A percentile compares a stretch with the other conserved stretches of the same genome.
phyloP scores from a whole-genome alignment of 371 early-diverging fungal genomes.

The Lichtheimia ornata region DNA sequence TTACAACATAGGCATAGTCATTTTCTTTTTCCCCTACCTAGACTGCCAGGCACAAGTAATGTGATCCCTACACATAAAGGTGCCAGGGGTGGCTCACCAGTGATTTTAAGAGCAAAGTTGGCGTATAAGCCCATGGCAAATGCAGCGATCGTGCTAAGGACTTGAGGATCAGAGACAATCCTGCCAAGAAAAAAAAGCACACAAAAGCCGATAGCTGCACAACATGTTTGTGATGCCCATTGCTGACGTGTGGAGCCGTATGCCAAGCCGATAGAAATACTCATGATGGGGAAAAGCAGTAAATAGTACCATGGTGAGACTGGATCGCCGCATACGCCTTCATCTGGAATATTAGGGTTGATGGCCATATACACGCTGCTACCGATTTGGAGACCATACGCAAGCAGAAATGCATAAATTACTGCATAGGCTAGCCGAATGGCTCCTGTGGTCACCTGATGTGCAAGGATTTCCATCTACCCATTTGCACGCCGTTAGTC shows the following conservation, averaged over 20 bases:
- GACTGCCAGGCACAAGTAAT: constrained; percentile 46
- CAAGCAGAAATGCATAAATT: constrained; percentile 74
- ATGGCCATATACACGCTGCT: constrained; percentile 40
- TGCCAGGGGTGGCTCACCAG: constrained; percentile 39
- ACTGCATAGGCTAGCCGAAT: constrained; percentile 78
- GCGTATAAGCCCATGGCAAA: constrained; percentile 46
- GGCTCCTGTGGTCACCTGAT: constrained; percentile 83
- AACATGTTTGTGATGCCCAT: constrained; percentile 39
- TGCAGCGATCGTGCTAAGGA: constrained; percentile 41
- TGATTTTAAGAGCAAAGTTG: constrained; percentile 39
- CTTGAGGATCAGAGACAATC: constrained; percentile 36
- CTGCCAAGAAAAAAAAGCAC: constrained; percentile 37
- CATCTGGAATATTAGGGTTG: constrained; percentile 15
- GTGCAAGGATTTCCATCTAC: constrained; percentile 57
- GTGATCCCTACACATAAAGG: constrained; percentile 48
- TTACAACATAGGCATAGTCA: not conserved
- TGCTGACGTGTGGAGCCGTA: constrained; percentile 40
- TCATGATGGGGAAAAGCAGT: constrained; percentile 37
- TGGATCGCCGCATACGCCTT: constrained; percentile 20
- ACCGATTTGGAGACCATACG: constrained; percentile 80
- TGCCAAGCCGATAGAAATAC: constrained; percentile 36
- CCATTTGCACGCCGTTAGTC: too few species aligned
- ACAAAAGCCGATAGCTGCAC: constrained; percentile 37
- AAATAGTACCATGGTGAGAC: constrained; percentile 43
- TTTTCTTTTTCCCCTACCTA: constrained; percentile 26